phyloP scores from a whole-genome alignment of 345 rosid genomes.

The Lenwebbia sp. region DNA sequence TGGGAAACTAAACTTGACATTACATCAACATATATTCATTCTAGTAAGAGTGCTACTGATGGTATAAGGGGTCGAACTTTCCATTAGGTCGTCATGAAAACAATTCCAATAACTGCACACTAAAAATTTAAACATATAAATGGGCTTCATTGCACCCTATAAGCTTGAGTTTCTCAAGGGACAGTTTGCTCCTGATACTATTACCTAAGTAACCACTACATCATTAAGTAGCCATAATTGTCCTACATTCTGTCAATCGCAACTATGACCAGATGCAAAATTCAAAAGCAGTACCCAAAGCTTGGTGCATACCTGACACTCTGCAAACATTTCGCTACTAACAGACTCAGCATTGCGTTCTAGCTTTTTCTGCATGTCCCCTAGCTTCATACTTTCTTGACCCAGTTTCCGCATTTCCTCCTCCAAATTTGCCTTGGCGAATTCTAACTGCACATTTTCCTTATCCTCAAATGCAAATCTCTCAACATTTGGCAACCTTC shows the following conservation, averaged over 20 bases:
- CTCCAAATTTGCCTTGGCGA: conserved; percentile 47
- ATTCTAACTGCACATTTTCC: conserved; percentile 16
- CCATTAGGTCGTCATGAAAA: neutral
- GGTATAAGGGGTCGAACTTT: neutral
- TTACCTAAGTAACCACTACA: neutral
- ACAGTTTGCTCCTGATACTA: neutral
- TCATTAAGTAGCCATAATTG: neutral
- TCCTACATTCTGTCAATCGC: neutral
- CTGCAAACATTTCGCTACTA: conserved; percentile 88
- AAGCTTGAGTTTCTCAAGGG: neutral
- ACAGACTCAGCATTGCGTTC: conserved; percentile 94
- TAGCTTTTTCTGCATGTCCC: conserved; percentile 76
- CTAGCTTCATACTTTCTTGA: conserved; percentile 50
- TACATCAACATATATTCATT: neutral
- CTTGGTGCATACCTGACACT: conserved; percentile 44
- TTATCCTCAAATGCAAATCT: conserved; percentile 10
- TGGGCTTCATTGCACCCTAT: neutral
- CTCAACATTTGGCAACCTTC: conserved; percentile 4
- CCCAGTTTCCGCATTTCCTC: conserved; percentile 55
- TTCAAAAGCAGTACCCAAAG: neutral
- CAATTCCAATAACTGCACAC: neutral
- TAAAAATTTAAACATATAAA: neutral
- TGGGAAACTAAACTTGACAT: neutral
- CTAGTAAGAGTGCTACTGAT: neutral
- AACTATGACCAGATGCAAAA: neutral